Evolutionary conservation across 163 green algal genomes (phyloP).

Genomic region (Volvox carteri): DNA sequence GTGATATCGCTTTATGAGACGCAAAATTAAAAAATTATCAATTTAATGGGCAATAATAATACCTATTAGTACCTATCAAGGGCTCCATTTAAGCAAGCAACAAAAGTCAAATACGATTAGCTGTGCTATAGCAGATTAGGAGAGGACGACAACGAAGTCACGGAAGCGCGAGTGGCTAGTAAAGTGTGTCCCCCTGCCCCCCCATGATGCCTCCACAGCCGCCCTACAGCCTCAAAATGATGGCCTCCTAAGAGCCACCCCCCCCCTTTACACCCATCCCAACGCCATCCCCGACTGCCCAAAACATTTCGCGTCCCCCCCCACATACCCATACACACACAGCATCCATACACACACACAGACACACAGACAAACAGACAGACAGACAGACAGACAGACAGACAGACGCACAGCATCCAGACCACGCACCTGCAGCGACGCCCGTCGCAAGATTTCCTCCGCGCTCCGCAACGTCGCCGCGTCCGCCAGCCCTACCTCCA

Average conservation of each 20-base stretch:
- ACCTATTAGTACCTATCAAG: too few relatives aligned
- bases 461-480: background rate
- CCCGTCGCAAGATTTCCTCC: background rate
- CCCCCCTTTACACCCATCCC: background rate
- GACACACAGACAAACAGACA: background rate
- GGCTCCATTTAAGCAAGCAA: too few relatives aligned
- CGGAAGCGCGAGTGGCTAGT: too few relatives aligned
- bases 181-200: background rate
- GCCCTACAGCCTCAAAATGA: too few relatives aligned
- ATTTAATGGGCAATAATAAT: too few relatives aligned
- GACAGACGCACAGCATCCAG: background rate
- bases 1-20: too few relatives aligned
- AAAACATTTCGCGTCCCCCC: background rate
- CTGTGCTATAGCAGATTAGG: too few relatives aligned
- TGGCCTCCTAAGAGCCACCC: too few relatives aligned
- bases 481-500: constrained; percentile 3
- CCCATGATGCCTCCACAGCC: too few relatives aligned
- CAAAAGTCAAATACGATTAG: too few relatives aligned
- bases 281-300: background rate
- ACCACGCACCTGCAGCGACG: constrained; percentile 15
- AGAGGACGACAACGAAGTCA: too few relatives aligned
- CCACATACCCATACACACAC: background rate
- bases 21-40: too few relatives aligned
- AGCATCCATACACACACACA: background rate
- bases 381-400: background rate